Evolutionary conservation across 805 yeast genomes (phyloP).

Genomic region (Candida lessepsii): DNA sequence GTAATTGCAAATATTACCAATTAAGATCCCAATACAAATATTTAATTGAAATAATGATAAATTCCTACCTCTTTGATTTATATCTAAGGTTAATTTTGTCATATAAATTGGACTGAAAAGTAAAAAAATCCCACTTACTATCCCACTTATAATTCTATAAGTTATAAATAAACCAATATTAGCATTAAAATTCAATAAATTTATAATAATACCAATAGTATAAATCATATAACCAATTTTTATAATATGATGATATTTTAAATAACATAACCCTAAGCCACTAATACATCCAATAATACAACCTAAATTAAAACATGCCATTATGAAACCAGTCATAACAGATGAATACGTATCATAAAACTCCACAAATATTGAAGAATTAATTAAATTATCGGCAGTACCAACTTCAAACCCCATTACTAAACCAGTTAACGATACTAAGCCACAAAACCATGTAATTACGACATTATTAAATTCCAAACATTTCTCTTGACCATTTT

Average conservation of each 20-base stretch:
- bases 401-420: slow-evolving; percentile 17
- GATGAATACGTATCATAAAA: slow-evolving; percentile 6
- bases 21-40: slow-evolving; percentile 24
- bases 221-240: slow-evolving; percentile 17
- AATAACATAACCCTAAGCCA: slow-evolving; percentile 16
- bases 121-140: slow-evolving; percentile 24
- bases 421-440: slow-evolving; percentile 9
- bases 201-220: slow-evolving; percentile 17
- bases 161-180: slow-evolving; percentile 14
- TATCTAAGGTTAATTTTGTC: slow-evolving; percentile 18
- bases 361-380: slow-evolving; percentile 2
- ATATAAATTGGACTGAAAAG: slow-evolving; percentile 26
- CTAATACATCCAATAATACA: slow-evolving; percentile 18
- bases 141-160: slow-evolving; percentile 21
- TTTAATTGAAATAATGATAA: slow-evolving; percentile 23
- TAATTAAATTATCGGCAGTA: slow-evolving; percentile 12
- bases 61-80: slow-evolving; percentile 16
- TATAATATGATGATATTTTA: slow-evolving; percentile 16
- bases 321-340: slow-evolving; percentile 9
- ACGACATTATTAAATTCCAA: slow-evolving; percentile 4
- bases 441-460: slow-evolving; percentile 8
- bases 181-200: slow-evolving; percentile 1
- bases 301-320: slow-evolving; percentile 23
- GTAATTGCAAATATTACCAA: slow-evolving; percentile 19
- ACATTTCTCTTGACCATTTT: not conserved